Evolutionary conservation across 352 stramenopile species (phyloP).

Genomic region (Pythium dissimile): DNA sequence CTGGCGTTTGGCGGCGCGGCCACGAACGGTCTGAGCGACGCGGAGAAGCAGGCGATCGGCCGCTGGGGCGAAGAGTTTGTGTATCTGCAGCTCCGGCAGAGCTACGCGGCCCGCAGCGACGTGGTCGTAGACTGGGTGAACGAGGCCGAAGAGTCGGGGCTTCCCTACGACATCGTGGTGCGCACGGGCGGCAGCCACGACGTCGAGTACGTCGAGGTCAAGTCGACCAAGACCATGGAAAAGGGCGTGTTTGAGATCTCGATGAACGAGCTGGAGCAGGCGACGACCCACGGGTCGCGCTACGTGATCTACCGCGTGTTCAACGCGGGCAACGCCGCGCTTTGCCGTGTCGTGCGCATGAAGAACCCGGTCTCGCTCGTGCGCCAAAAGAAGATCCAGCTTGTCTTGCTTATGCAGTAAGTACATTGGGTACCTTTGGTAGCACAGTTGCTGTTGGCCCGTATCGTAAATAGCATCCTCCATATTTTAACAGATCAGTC

Average conservation of each 20-base stretch:
- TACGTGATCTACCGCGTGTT: slow-evolving; percentile 88
- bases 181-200: slow-evolving; percentile 32
- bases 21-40: slow-evolving; percentile 64
- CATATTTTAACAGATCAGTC: slow-evolving; percentile 2
- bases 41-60: slow-evolving; percentile 74
- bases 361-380: slow-evolving; percentile 82
- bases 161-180: slow-evolving; percentile 79
- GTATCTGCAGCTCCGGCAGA: slow-evolving; percentile 59
- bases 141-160: slow-evolving; percentile 69
- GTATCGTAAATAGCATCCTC: slow-evolving; percentile 5
- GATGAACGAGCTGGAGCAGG: slow-evolving; percentile 86
- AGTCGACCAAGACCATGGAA: slow-evolving; percentile 84
- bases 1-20: slow-evolving; percentile 6
- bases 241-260: slow-evolving; percentile 88
- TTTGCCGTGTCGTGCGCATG: slow-evolving; percentile 78
- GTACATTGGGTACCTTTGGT: no score
- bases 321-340: slow-evolving; percentile 63
- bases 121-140: slow-evolving; percentile 72
- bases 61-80: slow-evolving; percentile 84
- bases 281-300: slow-evolving; percentile 64
- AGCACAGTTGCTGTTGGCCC: background rate
- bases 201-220: slow-evolving; percentile 84
- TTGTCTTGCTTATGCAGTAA: slow-evolving; percentile 80
- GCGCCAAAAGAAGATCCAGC: slow-evolving; percentile 76
- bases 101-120: slow-evolving; percentile 32